Conservation (phyloP, 2,329 filamentous ascomycete species). For the Hymenoscyphus salicellus region DNA sequence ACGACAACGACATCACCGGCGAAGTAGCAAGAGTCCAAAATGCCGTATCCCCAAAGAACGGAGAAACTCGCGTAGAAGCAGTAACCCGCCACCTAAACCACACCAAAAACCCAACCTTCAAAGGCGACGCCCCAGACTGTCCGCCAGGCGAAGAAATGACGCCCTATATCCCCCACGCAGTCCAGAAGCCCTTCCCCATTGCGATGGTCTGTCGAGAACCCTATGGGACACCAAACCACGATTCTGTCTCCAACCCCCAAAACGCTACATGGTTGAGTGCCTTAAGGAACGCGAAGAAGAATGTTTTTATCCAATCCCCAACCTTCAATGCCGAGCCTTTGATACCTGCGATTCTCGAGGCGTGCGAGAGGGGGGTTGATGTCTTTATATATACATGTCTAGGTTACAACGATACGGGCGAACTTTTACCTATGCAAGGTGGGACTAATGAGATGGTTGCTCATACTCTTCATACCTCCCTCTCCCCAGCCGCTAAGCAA, state of each 20-base stretch:
- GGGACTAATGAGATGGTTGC: conserved; percentile 73
- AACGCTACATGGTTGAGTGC: conserved; percentile 73
- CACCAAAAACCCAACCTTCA: conserved; percentile 50
- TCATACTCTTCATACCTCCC: conserved; percentile 53
- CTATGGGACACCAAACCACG: conserved; percentile 61
- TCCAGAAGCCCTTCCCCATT: conserved; percentile 61
- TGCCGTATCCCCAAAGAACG: conserved; percentile 47
- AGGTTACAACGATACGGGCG: conserved; percentile 76
- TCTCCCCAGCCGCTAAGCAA: conserved; percentile 48
- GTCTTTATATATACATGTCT: conserved; percentile 71
- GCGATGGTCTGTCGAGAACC: conserved; percentile 69
- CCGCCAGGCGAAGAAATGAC: conserved; percentile 56
- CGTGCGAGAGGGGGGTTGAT: conserved; percentile 64
- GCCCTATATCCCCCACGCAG: conserved; percentile 58
- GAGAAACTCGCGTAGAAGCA: conserved; percentile 55
- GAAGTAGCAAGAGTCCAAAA: conserved; percentile 63
- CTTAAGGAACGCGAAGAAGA: conserved; percentile 59
- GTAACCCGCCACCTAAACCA: conserved; percentile 66
- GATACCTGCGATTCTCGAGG: conserved; percentile 59
- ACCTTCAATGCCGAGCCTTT: conserved; percentile 71
- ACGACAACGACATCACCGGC: conserved; percentile 57
- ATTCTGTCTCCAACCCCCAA: conserved; percentile 63
- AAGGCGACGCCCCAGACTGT: conserved; percentile 53
- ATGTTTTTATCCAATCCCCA: conserved; percentile 75
- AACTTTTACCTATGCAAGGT: conserved; percentile 71